Percentiles rank a stretch among this genome's conserved stretches.
Evolutionary conservation across 345 rosid species (phyloP).

Genomic region (Arabis alpina): DNA sequence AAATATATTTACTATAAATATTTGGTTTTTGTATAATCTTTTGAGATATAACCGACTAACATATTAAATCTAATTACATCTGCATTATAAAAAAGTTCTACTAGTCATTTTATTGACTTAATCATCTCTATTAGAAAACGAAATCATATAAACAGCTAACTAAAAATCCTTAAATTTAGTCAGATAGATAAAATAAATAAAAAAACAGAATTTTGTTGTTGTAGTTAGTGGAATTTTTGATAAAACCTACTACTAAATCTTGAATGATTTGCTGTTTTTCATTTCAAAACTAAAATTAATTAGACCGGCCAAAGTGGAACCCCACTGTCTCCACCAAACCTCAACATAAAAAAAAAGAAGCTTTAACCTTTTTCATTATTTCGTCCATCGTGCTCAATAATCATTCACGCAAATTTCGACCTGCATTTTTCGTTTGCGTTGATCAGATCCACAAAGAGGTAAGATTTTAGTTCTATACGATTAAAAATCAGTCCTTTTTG

Average conservation of each 20-base stretch:
- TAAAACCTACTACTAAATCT: background rate
- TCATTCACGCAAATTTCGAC: slow-evolving; percentile 24
- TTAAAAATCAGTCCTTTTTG: background rate
- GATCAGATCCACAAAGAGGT: slow-evolving; percentile 39
- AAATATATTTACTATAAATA: too few relatives aligned
- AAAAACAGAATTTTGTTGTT: slow-evolving; percentile 1
- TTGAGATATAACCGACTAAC: too few relatives aligned
- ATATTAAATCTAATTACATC: too few relatives aligned
- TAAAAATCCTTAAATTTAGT: slow-evolving; percentile 1
- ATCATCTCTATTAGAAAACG: slow-evolving; percentile 3
- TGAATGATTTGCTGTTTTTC: slow-evolving; percentile 29
- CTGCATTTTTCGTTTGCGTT: slow-evolving; percentile 11
- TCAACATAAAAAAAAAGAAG: background rate
- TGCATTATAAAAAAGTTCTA: background rate
- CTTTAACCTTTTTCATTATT: slow-evolving; percentile 3
- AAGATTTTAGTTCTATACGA: background rate
- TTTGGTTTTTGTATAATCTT: too few relatives aligned
- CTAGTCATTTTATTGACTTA: background rate
- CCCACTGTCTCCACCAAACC: slow-evolving; percentile 42
- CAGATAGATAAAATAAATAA: background rate
- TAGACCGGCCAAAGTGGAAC: slow-evolving; percentile 43
- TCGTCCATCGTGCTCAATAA: slow-evolving; percentile 30
- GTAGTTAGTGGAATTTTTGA: background rate
- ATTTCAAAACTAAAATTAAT: slow-evolving; percentile 8
- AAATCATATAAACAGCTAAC: background rate